A percentile compares a stretch with the other conserved stretches of the same genome.
phyloP scores from a whole-genome alignment of 495 filamentous ascomycete genomes.

The Penicillium silybi region DNA sequence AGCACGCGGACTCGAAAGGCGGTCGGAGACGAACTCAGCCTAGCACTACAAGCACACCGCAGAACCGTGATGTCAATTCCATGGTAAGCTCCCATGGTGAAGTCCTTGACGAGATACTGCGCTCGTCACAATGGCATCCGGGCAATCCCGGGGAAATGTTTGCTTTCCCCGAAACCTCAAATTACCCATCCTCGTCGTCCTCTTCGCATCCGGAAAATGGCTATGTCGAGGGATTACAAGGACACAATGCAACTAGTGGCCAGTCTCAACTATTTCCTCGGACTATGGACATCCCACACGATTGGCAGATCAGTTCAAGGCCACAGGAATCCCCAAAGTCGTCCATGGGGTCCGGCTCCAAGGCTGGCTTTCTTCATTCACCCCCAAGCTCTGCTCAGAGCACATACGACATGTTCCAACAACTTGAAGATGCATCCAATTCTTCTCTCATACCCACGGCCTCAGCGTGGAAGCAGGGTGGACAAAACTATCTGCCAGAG shows the following conservation, averaged over 20 bases:
- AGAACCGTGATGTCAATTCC: neutral
- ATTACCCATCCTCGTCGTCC: neutral
- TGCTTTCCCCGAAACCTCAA: neutral
- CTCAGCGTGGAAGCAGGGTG: neutral
- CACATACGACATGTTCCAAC: neutral
- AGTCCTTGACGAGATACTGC: constrained; percentile 1
- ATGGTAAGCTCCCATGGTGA: neutral
- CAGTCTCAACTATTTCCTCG: neutral
- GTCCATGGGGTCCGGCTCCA: neutral
- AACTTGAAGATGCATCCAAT: neutral
- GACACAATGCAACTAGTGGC: neutral
- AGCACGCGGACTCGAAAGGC: constrained; percentile 1
- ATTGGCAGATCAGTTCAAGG: neutral
- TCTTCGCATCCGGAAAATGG: neutral
- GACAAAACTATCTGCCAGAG: neutral
- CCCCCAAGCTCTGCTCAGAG: neutral
- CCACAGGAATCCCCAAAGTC: neutral
- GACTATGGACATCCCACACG: neutral
- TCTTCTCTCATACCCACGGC: neutral
- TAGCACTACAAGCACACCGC: neutral
- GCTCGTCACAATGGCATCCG: constrained; percentile 2
- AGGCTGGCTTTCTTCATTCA: neutral
- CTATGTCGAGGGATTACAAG: neutral
- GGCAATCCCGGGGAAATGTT: neutral
- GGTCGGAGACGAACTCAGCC: neutral